Evolutionary conservation across 2,329 filamentous ascomycete species (phyloP).

Genomic region (Talaromyces sp.): DNA sequence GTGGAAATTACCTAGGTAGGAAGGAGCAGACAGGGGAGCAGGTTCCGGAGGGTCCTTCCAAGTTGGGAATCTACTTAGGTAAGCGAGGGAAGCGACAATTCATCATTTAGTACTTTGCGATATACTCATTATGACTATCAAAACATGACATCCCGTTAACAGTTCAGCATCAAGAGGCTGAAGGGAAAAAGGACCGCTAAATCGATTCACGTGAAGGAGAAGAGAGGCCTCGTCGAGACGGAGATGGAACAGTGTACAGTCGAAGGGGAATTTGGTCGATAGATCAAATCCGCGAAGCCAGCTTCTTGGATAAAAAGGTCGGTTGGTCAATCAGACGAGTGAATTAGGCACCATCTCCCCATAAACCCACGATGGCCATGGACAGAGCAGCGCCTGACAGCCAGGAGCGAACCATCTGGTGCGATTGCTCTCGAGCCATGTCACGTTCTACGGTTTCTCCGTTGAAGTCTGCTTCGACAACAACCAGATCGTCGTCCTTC

Average conservation of each 20-base stretch:
- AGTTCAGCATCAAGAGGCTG: not conserved
- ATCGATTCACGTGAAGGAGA: conserved; percentile 7
- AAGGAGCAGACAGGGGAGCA: conserved; percentile 1
- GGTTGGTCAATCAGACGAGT: not conserved
- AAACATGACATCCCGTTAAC: conserved; percentile 1
- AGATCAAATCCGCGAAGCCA: conserved; percentile 16
- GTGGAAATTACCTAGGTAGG: not conserved
- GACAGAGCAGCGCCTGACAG: conserved; percentile 42
- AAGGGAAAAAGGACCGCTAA: not conserved
- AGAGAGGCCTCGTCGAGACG: not conserved
- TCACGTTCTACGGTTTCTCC: conserved; percentile 45
- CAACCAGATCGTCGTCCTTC: conserved; percentile 38
- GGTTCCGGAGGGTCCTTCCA: not conserved
- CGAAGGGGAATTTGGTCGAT: conserved; percentile 2
- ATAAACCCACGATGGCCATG: conserved; percentile 48
- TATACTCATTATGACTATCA: conserved; percentile 12
- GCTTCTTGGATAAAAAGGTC: conserved; percentile 1
- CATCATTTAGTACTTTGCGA: conserved; percentile 2
- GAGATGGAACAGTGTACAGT: conserved; percentile 12
- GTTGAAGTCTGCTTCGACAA: conserved; percentile 40
- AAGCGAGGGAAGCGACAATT: not conserved
- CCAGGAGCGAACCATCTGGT: conserved; percentile 38
- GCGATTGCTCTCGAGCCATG: conserved; percentile 41
- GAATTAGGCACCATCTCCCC: conserved; percentile 42
- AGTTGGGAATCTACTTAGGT: not conserved